These are phyloP conservation scores for Sclerotinia minor DNA, from an alignment of 2,329 filamentous ascomycete genomes.

Conservation along the genomic window DNA sequence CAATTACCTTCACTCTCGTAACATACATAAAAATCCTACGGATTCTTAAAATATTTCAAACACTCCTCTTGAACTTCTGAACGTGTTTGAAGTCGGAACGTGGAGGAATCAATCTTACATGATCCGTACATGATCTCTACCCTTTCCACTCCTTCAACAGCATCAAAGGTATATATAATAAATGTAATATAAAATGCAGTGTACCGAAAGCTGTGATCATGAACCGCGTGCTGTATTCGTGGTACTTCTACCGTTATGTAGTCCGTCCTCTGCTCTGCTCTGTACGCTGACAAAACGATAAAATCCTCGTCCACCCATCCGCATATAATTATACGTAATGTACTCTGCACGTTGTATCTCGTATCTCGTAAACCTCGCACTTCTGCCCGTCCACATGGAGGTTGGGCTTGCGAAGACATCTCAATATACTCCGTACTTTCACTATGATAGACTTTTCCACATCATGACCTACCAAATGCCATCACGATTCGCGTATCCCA, in stretches of 20 bases:
- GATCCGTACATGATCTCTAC: background rate
- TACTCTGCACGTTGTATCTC: background rate
- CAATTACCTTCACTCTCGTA: background rate
- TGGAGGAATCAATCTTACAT: constrained; percentile 11
- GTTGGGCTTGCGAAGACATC: background rate
- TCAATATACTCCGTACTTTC: background rate
- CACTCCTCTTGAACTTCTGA: background rate
- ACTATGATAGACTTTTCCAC: background rate
- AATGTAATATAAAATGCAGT: constrained; percentile 6
- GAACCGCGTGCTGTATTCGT: constrained; percentile 13
- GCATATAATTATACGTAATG: too few relatives aligned
- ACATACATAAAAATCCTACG: constrained; percentile 2
- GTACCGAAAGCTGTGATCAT: background rate
- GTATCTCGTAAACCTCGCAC: constrained; percentile 6
- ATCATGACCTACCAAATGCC: background rate
- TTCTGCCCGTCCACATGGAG: background rate
- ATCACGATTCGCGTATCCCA: background rate
- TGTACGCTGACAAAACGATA: background rate
- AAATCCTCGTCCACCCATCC: too few relatives aligned
- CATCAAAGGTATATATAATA: background rate
- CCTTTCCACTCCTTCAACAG: background rate
- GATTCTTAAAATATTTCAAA: constrained; percentile 10
- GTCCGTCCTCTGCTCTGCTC: background rate
- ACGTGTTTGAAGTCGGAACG: background rate
- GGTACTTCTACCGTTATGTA: background rate